These are phyloP conservation scores for Cyphellophora europaea DNA, from an alignment of 2,329 filamentous ascomycete species.

Conservation along the genomic window DNA sequence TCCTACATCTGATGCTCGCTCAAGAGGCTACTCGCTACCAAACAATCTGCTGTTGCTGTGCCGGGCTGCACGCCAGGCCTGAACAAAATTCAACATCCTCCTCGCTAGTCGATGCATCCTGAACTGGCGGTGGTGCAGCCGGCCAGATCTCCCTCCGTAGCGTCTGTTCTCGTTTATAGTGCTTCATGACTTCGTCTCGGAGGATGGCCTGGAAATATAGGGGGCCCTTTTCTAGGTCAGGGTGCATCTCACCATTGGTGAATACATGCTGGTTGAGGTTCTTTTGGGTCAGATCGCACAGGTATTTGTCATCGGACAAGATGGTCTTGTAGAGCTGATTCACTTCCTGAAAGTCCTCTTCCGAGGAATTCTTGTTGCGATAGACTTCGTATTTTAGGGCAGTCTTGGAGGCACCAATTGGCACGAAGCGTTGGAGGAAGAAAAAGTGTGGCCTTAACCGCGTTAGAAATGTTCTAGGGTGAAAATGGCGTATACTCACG, in stretches of 20 bases:
- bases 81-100: constrained; percentile 14
- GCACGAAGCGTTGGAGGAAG: constrained; percentile 55
- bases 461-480: not conserved
- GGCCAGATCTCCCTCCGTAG: constrained; percentile 44
- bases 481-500: constrained; percentile 8
- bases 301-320: constrained; percentile 55
- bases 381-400: constrained; percentile 56
- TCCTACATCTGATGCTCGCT: no score
- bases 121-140: constrained; percentile 18
- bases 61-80: constrained; percentile 4
- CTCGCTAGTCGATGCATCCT: constrained; percentile 9
- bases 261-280: constrained; percentile 55
- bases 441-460: constrained; percentile 46
- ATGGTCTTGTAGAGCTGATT: constrained; percentile 54
- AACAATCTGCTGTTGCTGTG: constrained; percentile 4
- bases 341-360: constrained; percentile 51
- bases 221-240: constrained; percentile 49
- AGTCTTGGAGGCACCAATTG: constrained; percentile 40
- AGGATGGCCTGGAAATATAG: constrained; percentile 47
- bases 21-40: no score
- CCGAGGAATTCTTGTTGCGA: constrained; percentile 50
- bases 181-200: constrained; percentile 39
- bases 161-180: constrained; percentile 38
- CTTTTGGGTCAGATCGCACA: constrained; percentile 50
- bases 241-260: constrained; percentile 54